phyloP scores from a whole-genome alignment of 352 stramenopile genomes.

The Phytophthora pseudosyringae region DNA sequence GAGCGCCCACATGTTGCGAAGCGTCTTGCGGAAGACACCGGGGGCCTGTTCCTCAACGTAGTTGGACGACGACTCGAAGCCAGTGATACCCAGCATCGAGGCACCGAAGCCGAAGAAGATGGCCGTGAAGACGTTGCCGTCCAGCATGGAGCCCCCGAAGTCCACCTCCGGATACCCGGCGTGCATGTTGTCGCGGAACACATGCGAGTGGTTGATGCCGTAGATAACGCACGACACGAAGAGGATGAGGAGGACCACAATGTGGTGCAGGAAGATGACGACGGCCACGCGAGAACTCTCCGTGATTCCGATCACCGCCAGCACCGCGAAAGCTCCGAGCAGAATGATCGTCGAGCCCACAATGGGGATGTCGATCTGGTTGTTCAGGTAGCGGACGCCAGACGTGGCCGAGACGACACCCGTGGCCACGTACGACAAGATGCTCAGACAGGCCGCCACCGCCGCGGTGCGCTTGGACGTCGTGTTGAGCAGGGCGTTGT shows the following conservation, averaged over 20 bases:
- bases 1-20: slow-evolving; percentile 81
- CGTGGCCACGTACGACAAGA: slow-evolving; percentile 91
- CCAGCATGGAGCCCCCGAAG: slow-evolving; percentile 50
- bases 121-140: slow-evolving; percentile 48
- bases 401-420: slow-evolving; percentile 75
- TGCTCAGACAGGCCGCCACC: slow-evolving; percentile 79
- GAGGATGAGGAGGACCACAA: slow-evolving; percentile 68
- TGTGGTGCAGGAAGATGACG: slow-evolving; percentile 86
- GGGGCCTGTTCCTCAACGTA: slow-evolving; percentile 88
- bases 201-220: slow-evolving; percentile 52
- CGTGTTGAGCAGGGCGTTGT: slow-evolving; percentile 91
- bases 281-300: slow-evolving; percentile 83
- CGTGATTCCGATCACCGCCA: slow-evolving; percentile 74
- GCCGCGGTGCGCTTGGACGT: slow-evolving; percentile 88
- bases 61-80: slow-evolving; percentile 88
- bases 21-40: slow-evolving; percentile 78
- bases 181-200: slow-evolving; percentile 73
- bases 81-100: slow-evolving; percentile 89
- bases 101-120: slow-evolving; percentile 79
- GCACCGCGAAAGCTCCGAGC: slow-evolving; percentile 78
- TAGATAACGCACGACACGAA: slow-evolving; percentile 59
- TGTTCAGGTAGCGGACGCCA: slow-evolving; percentile 82
- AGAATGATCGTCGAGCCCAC: slow-evolving; percentile 48
- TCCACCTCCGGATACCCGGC: slow-evolving; percentile 60
- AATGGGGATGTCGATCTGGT: slow-evolving; percentile 56